Percentiles rank a stretch among this genome's conserved stretches.
Conservation (phyloP, 2,329 filamentous ascomycete species). For the Magnaporthiopsis rhizophila region DNA sequence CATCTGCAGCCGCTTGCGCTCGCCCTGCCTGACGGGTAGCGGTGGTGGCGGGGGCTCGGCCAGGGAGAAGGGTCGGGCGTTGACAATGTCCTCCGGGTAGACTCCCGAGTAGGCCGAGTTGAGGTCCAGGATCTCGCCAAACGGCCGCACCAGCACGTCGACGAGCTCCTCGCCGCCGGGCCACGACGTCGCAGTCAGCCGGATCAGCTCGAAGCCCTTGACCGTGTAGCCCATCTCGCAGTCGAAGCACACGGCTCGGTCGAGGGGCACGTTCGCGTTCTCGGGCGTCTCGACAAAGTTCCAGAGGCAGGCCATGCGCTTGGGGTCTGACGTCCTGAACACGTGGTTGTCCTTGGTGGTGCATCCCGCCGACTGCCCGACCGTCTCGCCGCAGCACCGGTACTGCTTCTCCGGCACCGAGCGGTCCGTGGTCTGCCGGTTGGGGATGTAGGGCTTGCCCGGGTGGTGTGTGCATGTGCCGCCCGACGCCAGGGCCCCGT, state of each 20-base stretch:
- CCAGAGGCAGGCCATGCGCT: conserved; percentile 67
- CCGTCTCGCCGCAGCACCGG: conserved; percentile 68
- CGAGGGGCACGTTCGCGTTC: conserved; percentile 40
- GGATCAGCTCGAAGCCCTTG: conserved; percentile 78
- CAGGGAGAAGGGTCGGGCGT: conserved; percentile 50
- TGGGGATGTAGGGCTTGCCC: conserved; percentile 57
- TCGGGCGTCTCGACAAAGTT: conserved; percentile 74
- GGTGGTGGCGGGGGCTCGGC: conserved; percentile 17
- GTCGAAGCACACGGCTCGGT: conserved; percentile 74
- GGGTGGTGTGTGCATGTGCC: conserved; percentile 77
- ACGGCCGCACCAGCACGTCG: conserved; percentile 47
- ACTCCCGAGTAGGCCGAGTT: conserved; percentile 92
- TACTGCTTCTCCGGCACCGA: conserved; percentile 55
- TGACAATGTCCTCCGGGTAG: conserved; percentile 64
- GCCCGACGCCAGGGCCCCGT: conserved; percentile 66
- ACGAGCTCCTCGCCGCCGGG: conserved; percentile 66
- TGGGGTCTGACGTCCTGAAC: conserved; percentile 72
- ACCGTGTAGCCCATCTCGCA: conserved; percentile 98
- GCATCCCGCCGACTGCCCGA: conserved; percentile 71
- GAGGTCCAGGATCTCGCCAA: conserved; percentile 17
- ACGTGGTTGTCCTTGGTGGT: conserved; percentile 66
- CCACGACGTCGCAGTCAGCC: conserved; percentile 84
- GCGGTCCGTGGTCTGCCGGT: conserved; percentile 41
- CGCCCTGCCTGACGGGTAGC: conserved; percentile 13
- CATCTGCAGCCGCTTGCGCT: conserved; percentile 51